A percentile compares a stretch with the other conserved stretches of the same genome.
Conservation (phyloP, 2,329 filamentous ascomycete species). For the Ascochyta viciae-villosae region DNA sequence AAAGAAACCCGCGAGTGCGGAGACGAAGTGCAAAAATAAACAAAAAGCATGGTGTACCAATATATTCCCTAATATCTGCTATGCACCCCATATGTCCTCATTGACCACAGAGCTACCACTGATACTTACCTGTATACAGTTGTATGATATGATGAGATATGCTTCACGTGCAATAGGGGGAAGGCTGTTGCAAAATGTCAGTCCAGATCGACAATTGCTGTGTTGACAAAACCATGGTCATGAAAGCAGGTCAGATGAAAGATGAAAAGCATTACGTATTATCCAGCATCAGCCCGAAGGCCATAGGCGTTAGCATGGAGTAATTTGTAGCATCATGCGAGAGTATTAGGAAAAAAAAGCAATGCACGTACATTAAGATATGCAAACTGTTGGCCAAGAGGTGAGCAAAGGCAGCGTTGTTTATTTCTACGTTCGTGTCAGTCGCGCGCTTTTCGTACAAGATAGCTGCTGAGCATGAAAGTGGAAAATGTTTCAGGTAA, state of each 20-base stretch:
- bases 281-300: constrained; percentile 43
- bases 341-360: not conserved
- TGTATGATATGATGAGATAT: not conserved
- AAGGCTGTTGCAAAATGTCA: constrained; percentile 2
- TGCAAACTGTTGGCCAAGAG: not conserved
- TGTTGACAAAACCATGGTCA: constrained; percentile 1
- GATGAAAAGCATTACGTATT: constrained; percentile 49
- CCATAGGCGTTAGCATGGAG: constrained; percentile 51
- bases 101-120: not conserved
- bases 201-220: constrained; percentile 3
- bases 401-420: not conserved
- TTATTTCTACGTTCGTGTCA: constrained; percentile 24
- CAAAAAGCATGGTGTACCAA: not conserved
- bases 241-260: constrained; percentile 44
- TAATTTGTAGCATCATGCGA: constrained; percentile 46
- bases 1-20: constrained; percentile 1
- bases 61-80: constrained; percentile 5
- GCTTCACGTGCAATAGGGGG: not conserved
- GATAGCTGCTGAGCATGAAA: not conserved
- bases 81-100: not conserved
- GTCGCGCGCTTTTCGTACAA: constrained; percentile 3
- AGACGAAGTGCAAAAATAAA: not conserved
- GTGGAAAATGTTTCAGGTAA: constrained; percentile 42
- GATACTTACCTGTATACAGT: not conserved
- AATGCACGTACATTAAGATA: constrained; percentile 20